phyloP scores from a whole-genome alignment of 2,329 filamentous ascomycete species.

The Aspergillus quadricinctus region DNA sequence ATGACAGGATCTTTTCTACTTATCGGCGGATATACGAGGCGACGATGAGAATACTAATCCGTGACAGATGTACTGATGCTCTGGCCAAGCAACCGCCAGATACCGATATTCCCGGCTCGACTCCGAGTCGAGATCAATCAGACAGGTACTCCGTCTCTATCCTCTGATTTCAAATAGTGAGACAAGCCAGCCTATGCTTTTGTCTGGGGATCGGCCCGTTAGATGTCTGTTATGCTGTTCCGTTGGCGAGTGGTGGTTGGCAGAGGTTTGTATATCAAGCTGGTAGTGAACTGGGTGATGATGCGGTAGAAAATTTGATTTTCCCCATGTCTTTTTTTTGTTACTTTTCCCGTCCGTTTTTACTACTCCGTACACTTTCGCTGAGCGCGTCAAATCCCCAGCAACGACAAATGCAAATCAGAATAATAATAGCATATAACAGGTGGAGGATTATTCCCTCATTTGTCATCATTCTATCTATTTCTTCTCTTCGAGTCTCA shows the following conservation, averaged over 20 bases:
- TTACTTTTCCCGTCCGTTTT: neutral
- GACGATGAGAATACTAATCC: neutral
- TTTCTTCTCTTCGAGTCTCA: neutral
- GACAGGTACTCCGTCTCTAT: no score
- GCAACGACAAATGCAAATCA: neutral
- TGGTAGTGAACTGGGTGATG: neutral
- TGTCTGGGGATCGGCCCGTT: no score
- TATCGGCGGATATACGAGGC: neutral
- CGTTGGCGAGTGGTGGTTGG: neutral
- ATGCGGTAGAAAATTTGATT: neutral
- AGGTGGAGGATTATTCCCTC: neutral
- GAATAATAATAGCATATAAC: neutral
- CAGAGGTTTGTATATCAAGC: neutral
- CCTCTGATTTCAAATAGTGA: no score
- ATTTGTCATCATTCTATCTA: neutral
- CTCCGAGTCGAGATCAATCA: no score
- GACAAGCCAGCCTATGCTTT: neutral
- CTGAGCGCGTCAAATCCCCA: neutral
- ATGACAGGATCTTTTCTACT: slow-evolving; percentile 17
- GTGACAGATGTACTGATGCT: neutral
- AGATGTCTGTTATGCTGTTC: neutral
- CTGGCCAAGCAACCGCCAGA: no score
- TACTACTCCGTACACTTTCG: neutral
- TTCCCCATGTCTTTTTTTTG: neutral
- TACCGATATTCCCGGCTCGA: no score